phyloP scores from a whole-genome alignment of 23 red algal genomes.

The Gracilariopsis chorda region DNA sequence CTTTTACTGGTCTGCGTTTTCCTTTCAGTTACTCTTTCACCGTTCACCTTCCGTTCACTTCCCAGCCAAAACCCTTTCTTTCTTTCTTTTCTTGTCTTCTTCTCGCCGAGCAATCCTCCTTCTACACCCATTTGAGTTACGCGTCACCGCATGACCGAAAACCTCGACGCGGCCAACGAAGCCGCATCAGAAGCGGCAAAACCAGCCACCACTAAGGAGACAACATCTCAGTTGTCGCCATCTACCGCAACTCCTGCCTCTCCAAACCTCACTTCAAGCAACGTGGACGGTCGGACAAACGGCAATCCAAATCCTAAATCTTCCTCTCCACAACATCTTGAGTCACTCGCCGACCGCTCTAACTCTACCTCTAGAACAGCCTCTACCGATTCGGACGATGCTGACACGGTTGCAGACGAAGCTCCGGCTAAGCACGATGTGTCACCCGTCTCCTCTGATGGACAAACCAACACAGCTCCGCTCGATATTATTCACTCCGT shows the following conservation, averaged over 20 bases:
- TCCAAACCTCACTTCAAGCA: no score
- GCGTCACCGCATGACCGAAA: neutral
- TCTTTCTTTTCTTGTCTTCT: neutral
- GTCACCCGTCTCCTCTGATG: neutral
- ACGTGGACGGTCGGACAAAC: no score
- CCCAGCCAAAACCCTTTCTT: neutral
- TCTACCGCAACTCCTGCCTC: no score
- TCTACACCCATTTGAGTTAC: neutral
- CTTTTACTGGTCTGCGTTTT: neutral
- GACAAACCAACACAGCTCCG: neutral
- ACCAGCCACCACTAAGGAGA: neutral
- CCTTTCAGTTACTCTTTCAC: neutral
- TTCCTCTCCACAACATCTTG: no score
- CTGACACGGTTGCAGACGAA: conserved; percentile 6
- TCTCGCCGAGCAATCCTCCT: no score
- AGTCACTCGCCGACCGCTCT: neutral
- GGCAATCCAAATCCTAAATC: no score
- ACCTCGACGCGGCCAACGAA: neutral
- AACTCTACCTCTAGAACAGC: neutral
- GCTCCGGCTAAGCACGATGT: neutral
- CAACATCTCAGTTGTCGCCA: no score
- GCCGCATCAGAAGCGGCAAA: conserved; percentile 9
- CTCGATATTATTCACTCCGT: conserved; percentile 49
- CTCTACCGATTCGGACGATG: neutral
- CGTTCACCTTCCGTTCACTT: neutral